Base-by-base conservation (phyloP, 2,329 filamentous ascomycete genomes). In the Helotiales sp. region DNA sequence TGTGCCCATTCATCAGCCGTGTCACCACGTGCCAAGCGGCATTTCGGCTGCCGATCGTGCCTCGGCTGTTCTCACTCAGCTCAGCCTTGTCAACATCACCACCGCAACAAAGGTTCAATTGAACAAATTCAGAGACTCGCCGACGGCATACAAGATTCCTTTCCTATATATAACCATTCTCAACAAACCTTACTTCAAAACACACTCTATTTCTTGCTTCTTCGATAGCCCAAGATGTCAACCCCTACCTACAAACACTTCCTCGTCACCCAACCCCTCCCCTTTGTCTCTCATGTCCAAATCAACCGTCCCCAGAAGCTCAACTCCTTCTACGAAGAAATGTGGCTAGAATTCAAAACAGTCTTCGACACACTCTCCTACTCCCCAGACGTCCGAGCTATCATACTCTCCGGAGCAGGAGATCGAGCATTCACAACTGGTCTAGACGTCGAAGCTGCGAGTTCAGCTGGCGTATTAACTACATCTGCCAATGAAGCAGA, bases 251-350 rank as follows among this genome's bases (percentile, higher is more conserved):
- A 68, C 59, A 58, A 65, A 27, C 56, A 70, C 53, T 70, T 70
- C 81, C 84, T 86, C 64, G 79, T 96, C 66, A 85, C 82, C n/a
- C 86, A 85, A 40, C 90, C 92, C 0, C 69, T 76, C 34, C 81
- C 87, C 69, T 86, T 86, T 76, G 87, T 97, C 49, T 90, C 87
- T n/a, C 91, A 96, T 72, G 89, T 98, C 58, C 88, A 97, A 75
- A 96, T 96, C 76, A 93, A 96, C 77, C 84, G 93, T 1, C 85
- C 93, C 1, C 75, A 84, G 64, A 96, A 96, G 77, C 78, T 97
- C 72, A 98, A 98, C 73, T 86, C 93, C 63, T 97, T 96, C 73
- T 82, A 85, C 64, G 86, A 91, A 72, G 77, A 84, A 54, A 93
- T 97, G 86, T 97, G 93, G 91, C 77, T 87, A 53, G 91, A 96